A percentile compares a stretch with the other conserved stretches of the same genome.
Evolutionary conservation across 2,329 filamentous ascomycete species (phyloP).

Genomic region (Blumeria hordei): DNA sequence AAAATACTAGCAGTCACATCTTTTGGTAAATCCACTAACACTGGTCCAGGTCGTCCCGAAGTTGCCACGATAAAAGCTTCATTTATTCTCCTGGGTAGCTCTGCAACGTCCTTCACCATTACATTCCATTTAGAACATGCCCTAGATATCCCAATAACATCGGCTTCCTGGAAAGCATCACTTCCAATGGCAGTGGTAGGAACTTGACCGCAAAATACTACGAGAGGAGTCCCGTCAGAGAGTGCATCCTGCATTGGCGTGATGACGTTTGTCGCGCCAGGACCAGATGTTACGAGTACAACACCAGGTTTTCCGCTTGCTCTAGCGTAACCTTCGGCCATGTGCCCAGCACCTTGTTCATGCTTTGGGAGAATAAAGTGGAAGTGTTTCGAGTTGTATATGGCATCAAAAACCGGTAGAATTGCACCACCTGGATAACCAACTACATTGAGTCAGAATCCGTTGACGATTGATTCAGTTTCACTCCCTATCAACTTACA

Average conservation of each 20-base stretch:
- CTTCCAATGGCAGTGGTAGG: slow-evolving; percentile 73
- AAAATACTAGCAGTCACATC: slow-evolving; percentile 79
- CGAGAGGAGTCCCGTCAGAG: slow-evolving; percentile 84
- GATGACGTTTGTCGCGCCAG: slow-evolving; percentile 86
- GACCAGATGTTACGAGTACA: slow-evolving; percentile 87
- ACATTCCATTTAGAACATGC: slow-evolving; percentile 98
- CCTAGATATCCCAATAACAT: slow-evolving; percentile 79
- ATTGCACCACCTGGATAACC: slow-evolving; percentile 91
- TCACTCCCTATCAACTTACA: slow-evolving; percentile 33
- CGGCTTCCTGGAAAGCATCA: slow-evolving; percentile 92
- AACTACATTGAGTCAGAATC: slow-evolving; percentile 22
- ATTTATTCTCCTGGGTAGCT: slow-evolving; percentile 81
- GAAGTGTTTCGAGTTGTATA: slow-evolving; percentile 94
- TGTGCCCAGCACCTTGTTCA: slow-evolving; percentile 94
- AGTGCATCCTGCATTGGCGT: slow-evolving; percentile 92
- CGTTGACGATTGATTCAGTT: neutral
- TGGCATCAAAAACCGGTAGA: slow-evolving; percentile 92
- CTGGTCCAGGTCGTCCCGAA: slow-evolving; percentile 76
- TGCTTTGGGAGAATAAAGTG: slow-evolving; percentile 88
- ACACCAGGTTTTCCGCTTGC: slow-evolving; percentile 86
- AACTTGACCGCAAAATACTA: slow-evolving; percentile 91
- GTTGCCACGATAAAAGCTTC: slow-evolving; percentile 97
- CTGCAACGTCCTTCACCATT: slow-evolving; percentile 88
- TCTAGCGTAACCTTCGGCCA: slow-evolving; percentile 92
- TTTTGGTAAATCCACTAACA: slow-evolving; percentile 88